These are phyloP conservation scores for Mycosarcoma maydis DNA, from an alignment of 1,284 basidiomycete species.

Conservation along the genomic window DNA sequence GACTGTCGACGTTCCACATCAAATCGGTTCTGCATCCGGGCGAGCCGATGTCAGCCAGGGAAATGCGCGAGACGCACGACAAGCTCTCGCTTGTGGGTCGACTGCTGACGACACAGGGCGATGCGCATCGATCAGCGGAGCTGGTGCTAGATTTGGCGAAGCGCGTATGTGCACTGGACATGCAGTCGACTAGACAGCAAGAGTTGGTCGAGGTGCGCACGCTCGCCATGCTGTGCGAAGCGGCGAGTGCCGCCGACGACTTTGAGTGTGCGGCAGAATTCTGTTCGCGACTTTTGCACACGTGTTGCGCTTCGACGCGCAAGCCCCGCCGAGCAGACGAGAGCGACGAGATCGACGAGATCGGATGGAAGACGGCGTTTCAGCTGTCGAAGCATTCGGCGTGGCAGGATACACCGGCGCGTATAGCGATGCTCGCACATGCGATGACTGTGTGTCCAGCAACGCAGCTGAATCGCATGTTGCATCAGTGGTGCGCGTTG, in stretches of 20 bases:
- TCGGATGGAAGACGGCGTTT: conserved; percentile 36
- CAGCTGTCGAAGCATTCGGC: conserved; percentile 41
- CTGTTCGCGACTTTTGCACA: conserved; percentile 18
- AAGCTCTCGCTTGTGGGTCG: conserved; percentile 28
- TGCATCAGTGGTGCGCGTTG: conserved; percentile 26
- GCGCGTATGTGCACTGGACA: conserved; percentile 8
- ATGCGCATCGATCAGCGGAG: conserved; percentile 40
- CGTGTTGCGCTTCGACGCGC: no score
- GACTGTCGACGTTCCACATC: conserved; percentile 44
- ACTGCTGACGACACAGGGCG: conserved; percentile 22
- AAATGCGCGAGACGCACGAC: conserved; percentile 31
- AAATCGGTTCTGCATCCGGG: conserved; percentile 12
- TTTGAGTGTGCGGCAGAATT: conserved; percentile 23
- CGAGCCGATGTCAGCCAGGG: conserved; percentile 15
- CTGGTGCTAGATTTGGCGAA: conserved; percentile 35
- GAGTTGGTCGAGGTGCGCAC: conserved; percentile 24
- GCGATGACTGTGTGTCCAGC: conserved; percentile 33
- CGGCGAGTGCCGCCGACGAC: conserved; percentile 29
- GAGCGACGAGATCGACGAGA: conserved; percentile 1
- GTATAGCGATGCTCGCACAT: conserved; percentile 27
- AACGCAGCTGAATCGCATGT: conserved; percentile 16
- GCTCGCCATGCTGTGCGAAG: conserved; percentile 47
- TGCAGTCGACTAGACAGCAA: neutral
- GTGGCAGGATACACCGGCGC: conserved; percentile 35
- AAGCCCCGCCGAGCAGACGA: no score